These are phyloP conservation scores for Neopestalotiopsis sp. DNA, from an alignment of 2,329 filamentous ascomycete species.

Conservation along the genomic window DNA sequence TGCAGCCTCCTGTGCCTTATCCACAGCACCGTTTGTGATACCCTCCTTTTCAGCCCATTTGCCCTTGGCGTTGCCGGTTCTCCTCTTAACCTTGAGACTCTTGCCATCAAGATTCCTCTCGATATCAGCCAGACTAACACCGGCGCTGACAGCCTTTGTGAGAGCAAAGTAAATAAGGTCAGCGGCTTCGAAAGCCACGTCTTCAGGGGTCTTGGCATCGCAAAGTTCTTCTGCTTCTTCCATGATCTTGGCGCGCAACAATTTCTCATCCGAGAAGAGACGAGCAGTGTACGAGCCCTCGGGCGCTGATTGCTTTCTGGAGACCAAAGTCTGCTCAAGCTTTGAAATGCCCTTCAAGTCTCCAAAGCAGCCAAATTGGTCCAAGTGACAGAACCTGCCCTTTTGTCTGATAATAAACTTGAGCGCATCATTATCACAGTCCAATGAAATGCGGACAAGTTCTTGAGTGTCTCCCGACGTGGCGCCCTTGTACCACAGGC, in stretches of 20 bases:
- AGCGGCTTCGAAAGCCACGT: slow-evolving; percentile 92
- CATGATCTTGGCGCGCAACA: slow-evolving; percentile 95
- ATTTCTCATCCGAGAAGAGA: slow-evolving; percentile 88
- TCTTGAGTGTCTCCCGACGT: slow-evolving; percentile 94
- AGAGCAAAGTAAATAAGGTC: slow-evolving; percentile 96
- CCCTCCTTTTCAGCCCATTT: slow-evolving; percentile 88
- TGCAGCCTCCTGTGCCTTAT: slow-evolving; percentile 39
- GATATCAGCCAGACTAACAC: slow-evolving; percentile 85
- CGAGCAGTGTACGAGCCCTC: slow-evolving; percentile 91
- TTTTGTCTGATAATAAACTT: slow-evolving; percentile 90
- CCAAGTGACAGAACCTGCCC: slow-evolving; percentile 92
- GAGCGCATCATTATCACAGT: slow-evolving; percentile 93
- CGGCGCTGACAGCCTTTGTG: slow-evolving; percentile 84
- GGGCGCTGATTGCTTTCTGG: slow-evolving; percentile 82
- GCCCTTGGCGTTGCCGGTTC: slow-evolving; percentile 92
- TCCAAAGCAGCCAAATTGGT: slow-evolving; percentile 92
- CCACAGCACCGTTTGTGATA: slow-evolving; percentile 49
- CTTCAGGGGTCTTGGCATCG: slow-evolving; percentile 78
- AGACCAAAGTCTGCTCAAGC: slow-evolving; percentile 84
- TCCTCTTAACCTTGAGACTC: slow-evolving; percentile 91
- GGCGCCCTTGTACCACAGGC: slow-evolving; percentile 95
- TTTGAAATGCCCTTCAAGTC: slow-evolving; percentile 79
- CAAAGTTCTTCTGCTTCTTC: slow-evolving; percentile 97
- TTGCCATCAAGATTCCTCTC: slow-evolving; percentile 93
- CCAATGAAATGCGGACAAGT: slow-evolving; percentile 80